Conservation (phyloP, 371 early-diverging fungal species). For the Lichtheimia corymbifera region DNA sequence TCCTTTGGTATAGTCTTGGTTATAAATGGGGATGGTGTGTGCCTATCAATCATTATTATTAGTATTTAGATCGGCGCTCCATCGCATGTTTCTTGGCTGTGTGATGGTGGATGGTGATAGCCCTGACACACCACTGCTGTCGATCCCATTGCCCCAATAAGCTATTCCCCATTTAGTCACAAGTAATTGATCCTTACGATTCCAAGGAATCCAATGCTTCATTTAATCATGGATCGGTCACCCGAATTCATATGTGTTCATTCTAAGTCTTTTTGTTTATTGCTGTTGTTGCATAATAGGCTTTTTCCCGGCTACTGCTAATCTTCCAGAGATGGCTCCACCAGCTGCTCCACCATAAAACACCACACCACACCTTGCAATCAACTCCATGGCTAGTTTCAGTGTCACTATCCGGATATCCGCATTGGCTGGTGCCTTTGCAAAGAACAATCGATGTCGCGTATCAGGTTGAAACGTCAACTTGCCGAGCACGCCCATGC, state of each 20-base stretch:
- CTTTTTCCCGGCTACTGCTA: conserved; percentile 10
- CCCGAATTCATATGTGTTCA: not conserved
- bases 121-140: not conserved
- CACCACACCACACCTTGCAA: conserved; percentile 32
- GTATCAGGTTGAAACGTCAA: conserved; percentile 26
- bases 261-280: not conserved
- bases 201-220: not conserved
- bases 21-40: not conserved
- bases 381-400: conserved; percentile 36
- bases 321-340: conserved; percentile 34
- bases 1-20: not conserved
- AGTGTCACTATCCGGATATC: conserved; percentile 37
- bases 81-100: too few relatives aligned
- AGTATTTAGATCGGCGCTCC: too few relatives aligned
- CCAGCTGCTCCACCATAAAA: conserved; percentile 45
- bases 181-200: not conserved
- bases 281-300: not conserved
- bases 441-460: conserved; percentile 45
- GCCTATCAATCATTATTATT: not conserved
- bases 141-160: not conserved
- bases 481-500: conserved; percentile 30
- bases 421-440: conserved; percentile 32
- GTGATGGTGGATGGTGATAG: not conserved
- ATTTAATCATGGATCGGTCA: not conserved
- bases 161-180: not conserved